Evolutionary conservation across 2,329 filamentous ascomycete species (phyloP).

Genomic region (Penicillium rolfsii): DNA sequence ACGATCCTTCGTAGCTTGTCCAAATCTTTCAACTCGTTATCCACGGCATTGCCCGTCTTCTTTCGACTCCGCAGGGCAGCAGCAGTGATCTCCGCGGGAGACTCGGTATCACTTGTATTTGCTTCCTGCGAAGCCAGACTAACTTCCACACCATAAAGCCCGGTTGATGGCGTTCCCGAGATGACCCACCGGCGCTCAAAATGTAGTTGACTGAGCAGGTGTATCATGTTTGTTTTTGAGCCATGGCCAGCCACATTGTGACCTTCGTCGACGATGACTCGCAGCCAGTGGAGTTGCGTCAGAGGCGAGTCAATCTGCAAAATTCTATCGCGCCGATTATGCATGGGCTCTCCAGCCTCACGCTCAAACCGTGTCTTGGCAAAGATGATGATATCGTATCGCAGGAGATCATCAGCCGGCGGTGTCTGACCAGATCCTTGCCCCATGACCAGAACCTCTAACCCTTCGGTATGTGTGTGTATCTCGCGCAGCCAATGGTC

Average conservation of each 20-base stretch:
- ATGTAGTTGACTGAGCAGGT: constrained; percentile 57
- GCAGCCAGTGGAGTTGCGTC: constrained; percentile 75
- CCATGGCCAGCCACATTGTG: constrained; percentile 75
- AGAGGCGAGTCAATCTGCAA: constrained; percentile 63
- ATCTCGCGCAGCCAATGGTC: constrained; percentile 86
- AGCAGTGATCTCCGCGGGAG: constrained; percentile 36
- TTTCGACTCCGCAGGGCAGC: constrained; percentile 39
- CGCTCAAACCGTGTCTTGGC: constrained; percentile 73
- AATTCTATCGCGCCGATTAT: constrained; percentile 52
- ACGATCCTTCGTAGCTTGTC: constrained; percentile 68
- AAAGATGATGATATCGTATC: constrained; percentile 78
- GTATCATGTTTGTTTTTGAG: constrained; percentile 61
- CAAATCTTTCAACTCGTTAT: constrained; percentile 65
- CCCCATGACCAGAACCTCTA: constrained; percentile 68
- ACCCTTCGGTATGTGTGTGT: constrained; percentile 69
- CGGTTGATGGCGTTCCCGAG: constrained; percentile 84
- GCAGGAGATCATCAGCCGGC: constrained; percentile 58
- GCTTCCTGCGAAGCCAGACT: constrained; percentile 53
- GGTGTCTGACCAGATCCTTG: constrained; percentile 60
- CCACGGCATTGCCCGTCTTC: constrained; percentile 46
- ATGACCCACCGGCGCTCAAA: constrained; percentile 83
- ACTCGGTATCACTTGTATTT: constrained; percentile 40
- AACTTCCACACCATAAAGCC: constrained; percentile 75
- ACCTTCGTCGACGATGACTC: constrained; percentile 90
- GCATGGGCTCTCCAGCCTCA: constrained; percentile 59